Conservation (phyloP, 2,329 filamentous ascomycete species). For the Cytospora piceicola region DNA sequence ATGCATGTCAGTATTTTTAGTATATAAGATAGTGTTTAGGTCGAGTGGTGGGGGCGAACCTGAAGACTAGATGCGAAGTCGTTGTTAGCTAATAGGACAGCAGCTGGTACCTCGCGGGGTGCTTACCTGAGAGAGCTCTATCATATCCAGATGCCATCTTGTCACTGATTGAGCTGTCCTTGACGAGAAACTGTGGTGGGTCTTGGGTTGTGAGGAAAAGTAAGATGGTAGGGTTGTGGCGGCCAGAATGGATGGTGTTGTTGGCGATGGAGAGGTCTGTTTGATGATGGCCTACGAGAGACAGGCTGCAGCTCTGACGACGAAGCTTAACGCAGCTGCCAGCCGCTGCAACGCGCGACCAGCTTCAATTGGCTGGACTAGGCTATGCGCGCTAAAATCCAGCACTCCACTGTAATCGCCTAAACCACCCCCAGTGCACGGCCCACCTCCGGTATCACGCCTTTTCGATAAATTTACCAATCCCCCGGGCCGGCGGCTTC, state of each 20-base stretch:
- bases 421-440: not conserved
- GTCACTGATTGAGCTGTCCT: constrained; percentile 1
- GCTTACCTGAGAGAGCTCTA: constrained; percentile 95
- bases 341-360: constrained; percentile 9
- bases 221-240: not conserved
- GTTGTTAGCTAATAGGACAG: constrained; percentile 47
- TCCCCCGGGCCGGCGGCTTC: not conserved
- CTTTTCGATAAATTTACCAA: not conserved
- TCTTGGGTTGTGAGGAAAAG: not conserved
- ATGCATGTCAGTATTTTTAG: constrained; percentile 27
- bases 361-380: constrained; percentile 27
- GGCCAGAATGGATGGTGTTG: constrained; percentile 24
- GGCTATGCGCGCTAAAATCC: not conserved
- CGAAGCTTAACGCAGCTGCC: constrained; percentile 29
- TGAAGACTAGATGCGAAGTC: constrained; percentile 70
- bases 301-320: constrained; percentile 36
- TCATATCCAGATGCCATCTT: constrained; percentile 93
- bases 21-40: not conserved
- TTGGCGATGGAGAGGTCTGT: constrained; percentile 19
- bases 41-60: constrained; percentile 57
- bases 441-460: not conserved
- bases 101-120: constrained; percentile 27
- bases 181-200: not conserved
- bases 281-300: constrained; percentile 31
- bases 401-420: not conserved